These are phyloP conservation scores for Apiotrichum porosum DNA, from an alignment of 1,284 basidiomycete genomes.

Conservation along the genomic window DNA sequence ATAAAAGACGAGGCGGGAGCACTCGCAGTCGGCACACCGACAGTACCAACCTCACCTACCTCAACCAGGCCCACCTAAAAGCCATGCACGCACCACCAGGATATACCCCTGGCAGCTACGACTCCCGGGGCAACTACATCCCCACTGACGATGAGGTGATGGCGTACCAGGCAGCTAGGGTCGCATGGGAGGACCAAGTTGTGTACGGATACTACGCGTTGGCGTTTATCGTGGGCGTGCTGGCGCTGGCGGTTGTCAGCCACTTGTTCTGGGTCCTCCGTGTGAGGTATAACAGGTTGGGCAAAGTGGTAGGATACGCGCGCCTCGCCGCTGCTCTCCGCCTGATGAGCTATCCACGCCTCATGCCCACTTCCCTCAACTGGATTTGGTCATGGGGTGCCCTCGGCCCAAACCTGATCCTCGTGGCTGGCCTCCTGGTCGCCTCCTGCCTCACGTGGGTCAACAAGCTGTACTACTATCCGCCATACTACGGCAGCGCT, in stretches of 20 bases:
- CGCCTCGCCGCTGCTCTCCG: background rate
- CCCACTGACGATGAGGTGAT: background rate
- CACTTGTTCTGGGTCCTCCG: background rate
- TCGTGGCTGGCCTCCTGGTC: slow-evolving; percentile 2
- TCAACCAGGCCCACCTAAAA: background rate
- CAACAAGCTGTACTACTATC: slow-evolving; percentile 11
- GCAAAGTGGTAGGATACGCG: too few relatives aligned
- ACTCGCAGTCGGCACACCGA: too few relatives aligned
- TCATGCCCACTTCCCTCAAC: background rate
- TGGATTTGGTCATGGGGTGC: slow-evolving; percentile 5
- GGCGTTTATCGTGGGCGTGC: background rate
- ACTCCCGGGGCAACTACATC: background rate
- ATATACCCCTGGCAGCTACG: background rate
- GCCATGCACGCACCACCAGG: background rate
- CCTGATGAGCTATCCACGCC: background rate
- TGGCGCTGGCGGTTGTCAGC: background rate
- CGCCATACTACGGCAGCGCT: slow-evolving; percentile 13
- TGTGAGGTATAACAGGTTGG: background rate
- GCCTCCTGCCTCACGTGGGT: slow-evolving; percentile 6
- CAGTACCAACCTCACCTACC: too few relatives aligned
- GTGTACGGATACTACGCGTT: slow-evolving; percentile 4
- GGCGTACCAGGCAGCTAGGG: background rate
- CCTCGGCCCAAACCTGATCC: slow-evolving; percentile 7
- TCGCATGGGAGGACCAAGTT: slow-evolving; percentile 1
- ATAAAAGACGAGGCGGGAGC: too few relatives aligned